Evolutionary conservation across 202 grass and related monocot species (phyloP), one percentile per base, ranked within the genome.

Genomic region (Schoenoplectus triqueter): DNA sequence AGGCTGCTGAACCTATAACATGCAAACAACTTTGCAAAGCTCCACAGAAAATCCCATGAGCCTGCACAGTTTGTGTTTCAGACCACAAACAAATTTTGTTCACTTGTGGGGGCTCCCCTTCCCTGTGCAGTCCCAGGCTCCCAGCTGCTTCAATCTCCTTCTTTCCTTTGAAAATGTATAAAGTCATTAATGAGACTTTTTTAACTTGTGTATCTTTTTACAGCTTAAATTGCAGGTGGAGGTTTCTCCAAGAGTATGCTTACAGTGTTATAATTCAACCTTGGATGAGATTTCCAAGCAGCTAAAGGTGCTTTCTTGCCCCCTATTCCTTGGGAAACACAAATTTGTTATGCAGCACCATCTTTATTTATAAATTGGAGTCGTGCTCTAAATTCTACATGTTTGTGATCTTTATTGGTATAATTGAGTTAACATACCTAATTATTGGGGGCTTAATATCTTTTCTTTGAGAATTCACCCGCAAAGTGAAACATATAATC

Each of bases 161-260:
- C 5, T 22, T 42, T 62, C 42, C 63, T 10, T 10, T 20, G 50
- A 5, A 20, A 8, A 15, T 45, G 15, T 10, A 19, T 17, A 7
- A 20, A 46, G 19, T 69, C 2, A 10, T 84, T 42, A 40, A 70
- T 79, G 13, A 70, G 39, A 69, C 15, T 91, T 64, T 1, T 9
- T 7, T 84, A 73, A 85, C 31, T 31, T 31, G 63, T 74, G 2
- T 87, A 39, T 7, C 84, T 45, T 10, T 86, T 88, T 50, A 46
- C 91, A 98, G 95, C 87, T 98, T 47, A 88, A 89, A 60, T 94
- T 98, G 81, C 95, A 78, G 47, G 93, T 98, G 73, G 93, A 95
- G 80, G 95, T 98, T 83, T 93, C 95, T 45, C 71, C 90, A 52
- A 87, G 87, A 10, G 86, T 98, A 78, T 92, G 87, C 48, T 87